phyloP scores from a whole-genome alignment of 768 basidiomycete genomes.

The Leccinum rimulosum region DNA sequence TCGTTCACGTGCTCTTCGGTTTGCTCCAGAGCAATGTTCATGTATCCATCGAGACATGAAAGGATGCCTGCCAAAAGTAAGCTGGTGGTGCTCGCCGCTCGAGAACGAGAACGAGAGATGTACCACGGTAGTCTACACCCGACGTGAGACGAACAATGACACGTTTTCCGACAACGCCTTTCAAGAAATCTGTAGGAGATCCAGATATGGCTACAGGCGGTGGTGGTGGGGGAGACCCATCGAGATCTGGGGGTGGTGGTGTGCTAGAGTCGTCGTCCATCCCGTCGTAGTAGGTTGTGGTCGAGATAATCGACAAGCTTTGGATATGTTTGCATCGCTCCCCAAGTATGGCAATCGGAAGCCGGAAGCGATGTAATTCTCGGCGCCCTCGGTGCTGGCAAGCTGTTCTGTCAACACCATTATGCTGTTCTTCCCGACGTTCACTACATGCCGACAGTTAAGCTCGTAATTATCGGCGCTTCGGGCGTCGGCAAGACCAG shows the following conservation, averaged over 20 bases:
- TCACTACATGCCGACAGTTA: conserved; percentile 62
- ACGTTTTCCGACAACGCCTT: conserved; percentile 93
- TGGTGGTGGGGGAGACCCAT: conserved; percentile 46
- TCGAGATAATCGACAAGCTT: not conserved
- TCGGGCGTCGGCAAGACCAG: conserved; percentile 87
- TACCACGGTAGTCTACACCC: conserved; percentile 92
- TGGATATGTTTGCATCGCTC: not conserved
- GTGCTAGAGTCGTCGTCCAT: conserved; percentile 29
- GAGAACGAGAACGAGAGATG: conserved; percentile 16
- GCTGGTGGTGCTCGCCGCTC: not conserved
- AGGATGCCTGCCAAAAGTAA: conserved; percentile 63
- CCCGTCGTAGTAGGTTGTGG: not conserved
- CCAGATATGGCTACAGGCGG: conserved; percentile 55
- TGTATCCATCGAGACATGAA: conserved; percentile 96
- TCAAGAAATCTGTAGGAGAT: conserved; percentile 90
- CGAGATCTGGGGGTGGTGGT: conserved; percentile 40
- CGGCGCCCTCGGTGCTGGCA: not conserved
- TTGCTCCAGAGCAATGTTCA: conserved; percentile 98
- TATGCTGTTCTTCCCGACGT: conserved; percentile 14
- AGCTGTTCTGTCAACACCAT: not conserved
- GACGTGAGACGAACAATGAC: conserved; percentile 90
- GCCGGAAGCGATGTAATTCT: not conserved
- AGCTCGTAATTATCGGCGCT: conserved; percentile 78
- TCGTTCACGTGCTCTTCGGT: conserved; percentile 96
- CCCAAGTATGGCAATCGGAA: conserved; percentile 12